Conservation (phyloP, 1,284 basidiomycete species). For the Paramarasmius palmivorus region DNA sequence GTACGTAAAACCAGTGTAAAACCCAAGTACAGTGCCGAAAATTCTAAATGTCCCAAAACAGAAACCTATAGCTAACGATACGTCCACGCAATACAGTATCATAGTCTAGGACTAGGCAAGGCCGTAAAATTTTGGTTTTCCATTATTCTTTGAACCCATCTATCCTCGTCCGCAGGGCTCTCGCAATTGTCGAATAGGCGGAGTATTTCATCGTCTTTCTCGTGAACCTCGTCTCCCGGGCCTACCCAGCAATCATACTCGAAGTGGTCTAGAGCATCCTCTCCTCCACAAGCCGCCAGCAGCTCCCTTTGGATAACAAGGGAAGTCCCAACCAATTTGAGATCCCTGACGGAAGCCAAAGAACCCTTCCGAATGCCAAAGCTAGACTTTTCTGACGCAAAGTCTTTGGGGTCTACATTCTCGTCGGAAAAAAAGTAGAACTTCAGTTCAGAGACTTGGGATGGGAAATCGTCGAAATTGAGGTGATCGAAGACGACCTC, state of each 20-base stretch:
- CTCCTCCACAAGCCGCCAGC: background rate
- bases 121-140: too few relatives aligned
- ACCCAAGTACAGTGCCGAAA: too few relatives aligned
- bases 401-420: background rate
- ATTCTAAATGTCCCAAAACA: too few relatives aligned
- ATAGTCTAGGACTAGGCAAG: too few relatives aligned
- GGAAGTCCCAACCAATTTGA: background rate
- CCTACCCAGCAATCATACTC: background rate
- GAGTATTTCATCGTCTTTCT: background rate
- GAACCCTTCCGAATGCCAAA: background rate
- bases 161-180: too few relatives aligned
- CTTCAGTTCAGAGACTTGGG: background rate
- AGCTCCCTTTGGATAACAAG: background rate
- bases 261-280: background rate
- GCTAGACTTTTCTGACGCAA: background rate
- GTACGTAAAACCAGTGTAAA: too few relatives aligned
- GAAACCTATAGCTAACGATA: too few relatives aligned
- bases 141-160: too few relatives aligned
- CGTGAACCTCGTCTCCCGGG: background rate
- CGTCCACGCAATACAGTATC: too few relatives aligned
- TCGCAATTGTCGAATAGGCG: background rate
- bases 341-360: background rate
- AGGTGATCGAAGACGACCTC: background rate
- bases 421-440: background rate
- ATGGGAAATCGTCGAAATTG: background rate